Evolutionary conservation across 2,329 filamentous ascomycete genomes (phyloP).

Genomic region (Penicillium fuscoglaucum): DNA sequence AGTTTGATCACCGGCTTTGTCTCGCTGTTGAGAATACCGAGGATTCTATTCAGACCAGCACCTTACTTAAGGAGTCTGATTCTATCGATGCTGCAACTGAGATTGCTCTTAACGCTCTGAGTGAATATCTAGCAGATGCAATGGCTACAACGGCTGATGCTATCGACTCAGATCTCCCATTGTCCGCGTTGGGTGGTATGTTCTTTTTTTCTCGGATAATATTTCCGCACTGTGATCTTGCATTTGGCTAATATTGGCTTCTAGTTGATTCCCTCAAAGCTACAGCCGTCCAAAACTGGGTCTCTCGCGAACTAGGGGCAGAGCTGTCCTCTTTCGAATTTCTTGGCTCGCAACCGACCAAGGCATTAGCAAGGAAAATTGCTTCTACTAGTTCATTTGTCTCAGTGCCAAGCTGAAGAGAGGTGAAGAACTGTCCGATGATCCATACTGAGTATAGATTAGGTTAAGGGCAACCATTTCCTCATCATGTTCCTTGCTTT

Average conservation of each 20-base stretch:
- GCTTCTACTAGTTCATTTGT: slow-evolving; percentile 21
- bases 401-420: slow-evolving; percentile 12
- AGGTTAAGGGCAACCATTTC: neutral
- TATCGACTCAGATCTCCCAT: slow-evolving; percentile 23
- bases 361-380: slow-evolving; percentile 22
- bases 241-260: slow-evolving; percentile 5
- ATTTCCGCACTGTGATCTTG: neutral
- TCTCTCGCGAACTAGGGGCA: slow-evolving; percentile 22
- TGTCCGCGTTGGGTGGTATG: slow-evolving; percentile 26
- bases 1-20: slow-evolving; percentile 23
- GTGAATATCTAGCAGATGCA: slow-evolving; percentile 22
- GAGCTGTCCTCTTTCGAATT: slow-evolving; percentile 27
- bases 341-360: slow-evolving; percentile 24
- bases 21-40: slow-evolving; percentile 8
- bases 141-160: slow-evolving; percentile 25
- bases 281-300: slow-evolving; percentile 26
- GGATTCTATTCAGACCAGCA: slow-evolving; percentile 8
- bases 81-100: slow-evolving; percentile 14
- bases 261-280: slow-evolving; percentile 27
- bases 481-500: neutral
- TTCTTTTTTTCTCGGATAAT: neutral
- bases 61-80: slow-evolving; percentile 13
- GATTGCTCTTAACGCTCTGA: slow-evolving; percentile 16
- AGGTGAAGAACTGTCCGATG: slow-evolving; percentile 1
- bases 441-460: neutral